Evolutionary conservation across 441 rosid species (phyloP).

Genomic region (Brassica hybrid): DNA sequence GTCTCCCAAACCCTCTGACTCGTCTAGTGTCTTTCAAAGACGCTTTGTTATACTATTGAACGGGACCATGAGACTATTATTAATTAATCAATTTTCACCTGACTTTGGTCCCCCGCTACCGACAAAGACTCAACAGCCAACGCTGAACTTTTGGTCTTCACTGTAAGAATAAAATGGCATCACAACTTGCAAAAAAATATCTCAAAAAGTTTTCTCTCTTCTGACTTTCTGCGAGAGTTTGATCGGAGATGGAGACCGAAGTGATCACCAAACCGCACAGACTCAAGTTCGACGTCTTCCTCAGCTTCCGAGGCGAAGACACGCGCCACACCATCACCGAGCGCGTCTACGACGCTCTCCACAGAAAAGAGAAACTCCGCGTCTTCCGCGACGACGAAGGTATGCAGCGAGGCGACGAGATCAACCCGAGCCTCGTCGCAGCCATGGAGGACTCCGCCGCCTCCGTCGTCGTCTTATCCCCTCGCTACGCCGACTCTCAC

Average conservation of each 20-base stretch:
- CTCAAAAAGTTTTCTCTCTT: neutral
- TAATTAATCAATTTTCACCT: neutral
- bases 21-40: neutral
- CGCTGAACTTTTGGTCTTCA: neutral
- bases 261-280: constrained; percentile 14
- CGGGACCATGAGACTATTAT: neutral
- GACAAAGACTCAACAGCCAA: neutral
- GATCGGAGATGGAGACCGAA: constrained; percentile 20
- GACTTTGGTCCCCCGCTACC: neutral
- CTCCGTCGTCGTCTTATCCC: constrained; percentile 47
- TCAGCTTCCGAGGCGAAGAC: constrained; percentile 64
- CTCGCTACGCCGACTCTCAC: constrained; percentile 45
- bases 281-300: constrained; percentile 58
- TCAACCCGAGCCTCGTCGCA: constrained; percentile 37
- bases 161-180: neutral
- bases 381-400: constrained; percentile 56
- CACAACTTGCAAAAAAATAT: neutral
- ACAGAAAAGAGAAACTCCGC: constrained; percentile 34
- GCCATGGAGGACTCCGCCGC: constrained; percentile 54
- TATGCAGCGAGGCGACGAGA: constrained; percentile 50
- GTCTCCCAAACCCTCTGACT: neutral
- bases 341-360: constrained; percentile 43
- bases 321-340: constrained; percentile 45
- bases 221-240: neutral
- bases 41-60: neutral